Base-by-base conservation (phyloP, 2,329 filamentous ascomycete species). In the Trichophyton verrucosum region DNA sequence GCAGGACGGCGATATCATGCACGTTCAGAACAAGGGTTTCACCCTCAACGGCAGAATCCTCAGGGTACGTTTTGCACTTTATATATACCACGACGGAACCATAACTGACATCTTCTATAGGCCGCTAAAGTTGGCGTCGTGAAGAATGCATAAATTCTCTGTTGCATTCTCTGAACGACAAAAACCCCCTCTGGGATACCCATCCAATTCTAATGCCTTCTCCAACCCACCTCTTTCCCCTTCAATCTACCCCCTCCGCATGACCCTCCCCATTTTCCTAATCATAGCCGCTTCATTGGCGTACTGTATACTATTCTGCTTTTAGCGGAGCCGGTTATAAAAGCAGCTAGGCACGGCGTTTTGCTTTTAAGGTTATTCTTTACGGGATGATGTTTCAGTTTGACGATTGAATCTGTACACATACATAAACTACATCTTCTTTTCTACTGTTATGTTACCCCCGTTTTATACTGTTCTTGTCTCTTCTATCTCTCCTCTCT, bases 91-190 rank as follows among this genome's bases (percentile, higher is more conserved):
- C 5, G 24, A 8, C 46, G 53, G 53, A 60, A 20, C 62, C 62
- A 49, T 61, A 62, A 60, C 63, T 67, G 59, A 64, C 63, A 58
- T 51, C 47, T 30, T n/a, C 58, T 62, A 33, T 61, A 78, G 75
- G 90, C 92, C 65, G 90, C 92, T 72, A 96, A 97, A 82, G 92
- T 97, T 65, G 91, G 92, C 71, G 91, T 96, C 61, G 91, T 95
- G 66, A 95, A 94, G 83, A 95, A 94, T 78, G 68, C 71, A 59
- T 79, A 74, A 73, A 58, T 55, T 3, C 11, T 4, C 13, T 30
- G 15, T 27, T 5, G 9, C 60, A 49, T 24, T 36, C 22, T 3
- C 57, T 7, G 20, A 20, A 59, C 27, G 2, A 47, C 42, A 13
- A 15, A 4, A 24, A 13, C 0, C 13, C 11, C 11, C 15, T 33